phyloP scores from a whole-genome alignment of 805 yeast species.

The Suhomyces sp. region DNA sequence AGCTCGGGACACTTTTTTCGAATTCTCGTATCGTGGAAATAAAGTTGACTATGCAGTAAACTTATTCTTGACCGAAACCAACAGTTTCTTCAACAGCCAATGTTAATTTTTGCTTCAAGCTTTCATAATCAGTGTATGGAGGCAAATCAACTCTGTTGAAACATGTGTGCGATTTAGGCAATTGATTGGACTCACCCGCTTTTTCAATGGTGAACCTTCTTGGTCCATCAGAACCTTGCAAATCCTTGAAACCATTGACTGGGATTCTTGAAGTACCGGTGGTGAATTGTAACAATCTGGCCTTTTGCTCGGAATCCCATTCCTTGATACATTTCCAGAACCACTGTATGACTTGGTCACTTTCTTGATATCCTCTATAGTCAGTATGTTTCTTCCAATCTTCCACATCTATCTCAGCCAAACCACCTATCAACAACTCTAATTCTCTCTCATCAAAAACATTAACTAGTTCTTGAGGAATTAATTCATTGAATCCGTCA shows the following conservation, averaged over 20 bases:
- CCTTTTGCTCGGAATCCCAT: constrained; percentile 97
- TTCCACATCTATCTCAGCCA: constrained; percentile 95
- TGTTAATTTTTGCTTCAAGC: constrained; percentile 83
- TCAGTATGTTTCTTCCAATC: constrained; percentile 99
- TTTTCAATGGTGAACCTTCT: constrained; percentile 97
- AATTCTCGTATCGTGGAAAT: neutral
- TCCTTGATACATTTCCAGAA: constrained; percentile 92
- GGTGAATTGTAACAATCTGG: constrained; percentile 91
- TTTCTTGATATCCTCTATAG: constrained; percentile 95
- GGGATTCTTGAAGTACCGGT: constrained; percentile 99
- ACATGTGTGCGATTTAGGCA: constrained; percentile 98
- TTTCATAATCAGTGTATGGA: constrained; percentile 80
- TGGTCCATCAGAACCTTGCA: constrained; percentile 99
- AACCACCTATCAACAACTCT: constrained; percentile 95
- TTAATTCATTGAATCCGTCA: constrained; percentile 95
- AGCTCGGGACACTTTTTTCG: neutral
- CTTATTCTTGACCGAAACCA: constrained; percentile 95
- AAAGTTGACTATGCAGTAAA: neutral
- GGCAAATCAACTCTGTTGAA: constrained; percentile 98
- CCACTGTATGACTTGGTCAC: constrained; percentile 97
- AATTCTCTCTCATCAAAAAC: constrained; percentile 98
- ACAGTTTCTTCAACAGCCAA: constrained; percentile 98
- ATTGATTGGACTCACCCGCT: constrained; percentile 90
- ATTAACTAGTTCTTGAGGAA: constrained; percentile 93
- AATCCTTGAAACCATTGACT: constrained; percentile 96